phyloP scores from a whole-genome alignment of 169 alveolate genomes.

The Cryptosporidium ryanae region DNA sequence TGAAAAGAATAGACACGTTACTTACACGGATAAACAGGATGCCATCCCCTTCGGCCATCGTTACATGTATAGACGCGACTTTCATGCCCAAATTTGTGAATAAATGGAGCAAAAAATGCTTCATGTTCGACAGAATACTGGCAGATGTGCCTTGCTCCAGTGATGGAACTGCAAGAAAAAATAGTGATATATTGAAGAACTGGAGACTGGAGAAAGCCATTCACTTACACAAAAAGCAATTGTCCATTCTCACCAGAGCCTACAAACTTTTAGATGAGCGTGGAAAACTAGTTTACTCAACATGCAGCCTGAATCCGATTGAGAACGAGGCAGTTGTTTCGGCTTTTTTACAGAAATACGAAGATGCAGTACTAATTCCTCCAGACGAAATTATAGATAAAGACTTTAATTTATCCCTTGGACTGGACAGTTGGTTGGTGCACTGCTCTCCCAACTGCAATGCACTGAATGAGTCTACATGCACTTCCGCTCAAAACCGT shows the following conservation, averaged over 20 bases:
- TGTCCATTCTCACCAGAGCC: slow-evolving; percentile 91
- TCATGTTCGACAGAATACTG: slow-evolving; percentile 88
- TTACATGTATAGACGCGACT: slow-evolving; percentile 58
- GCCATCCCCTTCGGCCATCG: slow-evolving; percentile 30
- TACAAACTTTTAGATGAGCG: slow-evolving; percentile 86
- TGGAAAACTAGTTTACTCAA: slow-evolving; percentile 91
- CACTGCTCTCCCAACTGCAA: slow-evolving; percentile 60
- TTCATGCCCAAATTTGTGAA: slow-evolving; percentile 79
- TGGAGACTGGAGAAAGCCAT: slow-evolving; percentile 95
- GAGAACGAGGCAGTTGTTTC: slow-evolving; percentile 95
- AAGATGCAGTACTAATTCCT: slow-evolving; percentile 83
- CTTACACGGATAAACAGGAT: slow-evolving; percentile 31
- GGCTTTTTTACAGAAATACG: slow-evolving; percentile 81
- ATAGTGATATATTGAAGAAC: slow-evolving; percentile 91
- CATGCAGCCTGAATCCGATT: slow-evolving; percentile 96
- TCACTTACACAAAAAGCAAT: slow-evolving; percentile 90
- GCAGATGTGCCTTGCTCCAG: slow-evolving; percentile 98
- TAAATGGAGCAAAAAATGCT: slow-evolving; percentile 63
- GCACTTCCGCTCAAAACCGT: slow-evolving; percentile 77
- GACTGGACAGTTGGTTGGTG: slow-evolving; percentile 83
- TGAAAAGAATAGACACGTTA: slow-evolving; percentile 37
- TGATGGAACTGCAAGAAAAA: slow-evolving; percentile 96
- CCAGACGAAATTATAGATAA: slow-evolving; percentile 82
- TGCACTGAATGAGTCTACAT: slow-evolving; percentile 48
- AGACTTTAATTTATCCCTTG: slow-evolving; percentile 80